Percentiles rank a stretch among this genome's conserved stretches.
phyloP scores from a whole-genome alignment of 352 stramenopile species.

The Phytophthora cactorum region DNA sequence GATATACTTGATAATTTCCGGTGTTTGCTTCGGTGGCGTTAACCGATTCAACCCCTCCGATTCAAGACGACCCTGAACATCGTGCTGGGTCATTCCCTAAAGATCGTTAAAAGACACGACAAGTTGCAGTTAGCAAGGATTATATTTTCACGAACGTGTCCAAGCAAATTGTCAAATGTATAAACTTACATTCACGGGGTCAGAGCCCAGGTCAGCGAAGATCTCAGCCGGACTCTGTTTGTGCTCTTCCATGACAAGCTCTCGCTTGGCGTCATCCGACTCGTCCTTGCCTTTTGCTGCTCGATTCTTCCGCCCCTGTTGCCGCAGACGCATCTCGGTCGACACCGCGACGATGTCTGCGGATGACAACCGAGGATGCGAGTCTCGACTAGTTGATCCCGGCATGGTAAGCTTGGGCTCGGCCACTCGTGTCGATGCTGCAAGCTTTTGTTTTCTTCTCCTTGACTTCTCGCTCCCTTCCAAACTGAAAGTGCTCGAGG shows the following conservation, averaged over 20 bases:
- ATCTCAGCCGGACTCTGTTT: slow-evolving; percentile 75
- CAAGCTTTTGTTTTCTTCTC: slow-evolving; percentile 8
- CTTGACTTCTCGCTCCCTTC: slow-evolving; percentile 12
- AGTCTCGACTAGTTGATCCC: slow-evolving; percentile 34
- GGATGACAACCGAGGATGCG: slow-evolving; percentile 70
- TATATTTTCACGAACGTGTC: too few relatives aligned
- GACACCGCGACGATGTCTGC: slow-evolving; percentile 86
- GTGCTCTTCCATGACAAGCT: slow-evolving; percentile 86
- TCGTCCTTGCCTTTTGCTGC: slow-evolving; percentile 58
- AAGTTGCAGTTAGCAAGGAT: slow-evolving; percentile 3
- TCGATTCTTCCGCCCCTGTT: slow-evolving; percentile 60
- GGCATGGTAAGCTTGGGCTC: slow-evolving; percentile 26
- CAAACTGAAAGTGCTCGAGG: slow-evolving; percentile 35
- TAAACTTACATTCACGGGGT: slow-evolving; percentile 52
- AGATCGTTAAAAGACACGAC: slow-evolving; percentile 1
- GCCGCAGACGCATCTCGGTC: slow-evolving; percentile 78
- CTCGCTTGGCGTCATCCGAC: slow-evolving; percentile 74
- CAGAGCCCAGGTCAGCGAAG: slow-evolving; percentile 66
- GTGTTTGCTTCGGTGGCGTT: slow-evolving; percentile 74
- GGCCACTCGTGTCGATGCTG: slow-evolving; percentile 7
- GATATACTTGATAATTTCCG: slow-evolving; percentile 80
- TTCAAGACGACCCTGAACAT: slow-evolving; percentile 64
- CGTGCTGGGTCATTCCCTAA: slow-evolving; percentile 67
- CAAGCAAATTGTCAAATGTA: too few relatives aligned
- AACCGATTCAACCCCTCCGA: slow-evolving; percentile 68